Percentiles rank a stretch among this genome's conserved stretches.
Evolutionary conservation across 2,329 filamentous ascomycete genomes (phyloP).

Genomic region (Neofusicoccum cordaticola): DNA sequence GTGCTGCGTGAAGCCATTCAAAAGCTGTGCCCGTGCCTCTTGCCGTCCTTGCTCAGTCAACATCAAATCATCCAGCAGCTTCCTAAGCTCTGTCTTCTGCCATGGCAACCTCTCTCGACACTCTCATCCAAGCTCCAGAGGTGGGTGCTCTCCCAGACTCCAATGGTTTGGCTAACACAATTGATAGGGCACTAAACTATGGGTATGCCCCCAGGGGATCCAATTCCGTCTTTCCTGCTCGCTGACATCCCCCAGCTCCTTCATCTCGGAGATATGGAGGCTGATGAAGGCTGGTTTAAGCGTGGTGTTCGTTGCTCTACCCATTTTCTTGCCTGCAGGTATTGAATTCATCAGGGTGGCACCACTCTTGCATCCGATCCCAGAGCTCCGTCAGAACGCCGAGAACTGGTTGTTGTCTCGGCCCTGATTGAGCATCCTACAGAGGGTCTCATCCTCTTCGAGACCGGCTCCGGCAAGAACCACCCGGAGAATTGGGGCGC

Average conservation of each 20-base stretch:
- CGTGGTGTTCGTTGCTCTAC: constrained; percentile 21
- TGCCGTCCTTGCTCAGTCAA: too few species aligned
- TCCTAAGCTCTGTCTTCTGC: background rate
- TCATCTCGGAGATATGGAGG: constrained; percentile 35
- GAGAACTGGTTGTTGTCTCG: constrained; percentile 31
- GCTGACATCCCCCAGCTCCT: constrained; percentile 26
- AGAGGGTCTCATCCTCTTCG: constrained; percentile 36
- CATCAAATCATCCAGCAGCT: background rate
- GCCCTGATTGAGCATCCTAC: constrained; percentile 31
- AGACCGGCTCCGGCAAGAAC: constrained; percentile 33
- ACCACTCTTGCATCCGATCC: constrained; percentile 29
- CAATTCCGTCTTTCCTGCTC: background rate
- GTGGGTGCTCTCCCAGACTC: background rate
- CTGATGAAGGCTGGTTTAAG: constrained; percentile 36
- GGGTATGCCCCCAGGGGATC: constrained; percentile 22
- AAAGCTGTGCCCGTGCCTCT: background rate
- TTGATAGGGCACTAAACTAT: constrained; percentile 36
- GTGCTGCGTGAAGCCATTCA: background rate
- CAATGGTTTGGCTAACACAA: background rate
- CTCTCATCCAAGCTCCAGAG: constrained; percentile 24
- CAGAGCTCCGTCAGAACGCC: constrained; percentile 25
- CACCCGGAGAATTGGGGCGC: constrained; percentile 30
- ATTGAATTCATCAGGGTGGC: constrained; percentile 20
- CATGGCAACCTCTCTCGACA: constrained; percentile 19
- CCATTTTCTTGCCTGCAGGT: background rate